Evolutionary conservation across 768 basidiomycete species (phyloP).

Genomic region (Naganishia onofrii): DNA sequence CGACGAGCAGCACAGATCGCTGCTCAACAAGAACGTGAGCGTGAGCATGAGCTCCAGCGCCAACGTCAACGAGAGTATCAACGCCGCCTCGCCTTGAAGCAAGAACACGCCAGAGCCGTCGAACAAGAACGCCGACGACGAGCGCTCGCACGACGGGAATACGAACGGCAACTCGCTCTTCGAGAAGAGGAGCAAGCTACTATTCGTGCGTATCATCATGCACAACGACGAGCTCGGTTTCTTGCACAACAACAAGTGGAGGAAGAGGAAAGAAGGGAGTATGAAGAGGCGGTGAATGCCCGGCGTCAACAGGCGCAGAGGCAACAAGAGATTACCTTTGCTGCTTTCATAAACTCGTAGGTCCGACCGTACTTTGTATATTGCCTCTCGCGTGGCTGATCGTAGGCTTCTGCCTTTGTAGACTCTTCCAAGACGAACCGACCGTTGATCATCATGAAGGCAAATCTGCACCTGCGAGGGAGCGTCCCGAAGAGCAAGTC

Average conservation of each 20-base stretch:
- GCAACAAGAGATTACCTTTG: not conserved
- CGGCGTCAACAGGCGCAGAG: not conserved
- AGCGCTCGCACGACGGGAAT: conserved; percentile 6
- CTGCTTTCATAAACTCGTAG: conserved; percentile 4
- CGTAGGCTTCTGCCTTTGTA: no score
- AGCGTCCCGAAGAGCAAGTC: not conserved
- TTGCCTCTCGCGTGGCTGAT: not conserved
- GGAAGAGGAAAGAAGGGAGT: not conserved
- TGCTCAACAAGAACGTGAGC: not conserved
- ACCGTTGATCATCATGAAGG: no score
- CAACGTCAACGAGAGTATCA: conserved; percentile 1
- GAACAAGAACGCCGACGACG: not conserved
- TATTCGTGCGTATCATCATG: not conserved
- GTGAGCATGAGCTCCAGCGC: not conserved
- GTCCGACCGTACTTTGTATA: not conserved
- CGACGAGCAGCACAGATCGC: not conserved
- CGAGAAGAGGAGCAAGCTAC: not conserved
- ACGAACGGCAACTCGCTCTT: conserved; percentile 6
- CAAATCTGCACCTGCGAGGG: not conserved
- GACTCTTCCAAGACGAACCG: not conserved
- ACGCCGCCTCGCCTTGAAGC: not conserved
- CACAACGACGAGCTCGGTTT: not conserved
- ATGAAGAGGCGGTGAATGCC: no score
- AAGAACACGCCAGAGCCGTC: not conserved
- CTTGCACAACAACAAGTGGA: conserved; percentile 6